Evolutionary conservation across 257 asterid genomes (phyloP).

Genomic region (Mitragyna speciosa): DNA sequence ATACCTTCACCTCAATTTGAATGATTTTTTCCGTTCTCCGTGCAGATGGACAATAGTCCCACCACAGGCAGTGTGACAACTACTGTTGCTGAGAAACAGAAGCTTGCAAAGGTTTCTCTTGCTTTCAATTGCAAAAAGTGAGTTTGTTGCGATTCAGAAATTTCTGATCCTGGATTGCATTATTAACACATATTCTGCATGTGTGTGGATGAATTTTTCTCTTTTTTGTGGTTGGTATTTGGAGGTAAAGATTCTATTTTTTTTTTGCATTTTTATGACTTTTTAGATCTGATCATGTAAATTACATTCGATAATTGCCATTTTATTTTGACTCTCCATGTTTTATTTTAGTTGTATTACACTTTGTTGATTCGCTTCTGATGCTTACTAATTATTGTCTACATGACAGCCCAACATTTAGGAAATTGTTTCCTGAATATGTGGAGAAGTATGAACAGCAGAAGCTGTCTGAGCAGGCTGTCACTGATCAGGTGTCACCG

Average conservation of each 20-base stretch:
- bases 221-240: neutral
- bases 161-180: neutral
- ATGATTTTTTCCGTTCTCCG: neutral
- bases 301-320: neutral
- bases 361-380: neutral
- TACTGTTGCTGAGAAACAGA: constrained; percentile 70
- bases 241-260: neutral
- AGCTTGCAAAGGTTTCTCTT: constrained; percentile 85
- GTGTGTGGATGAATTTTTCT: neutral
- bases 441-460: constrained; percentile 76
- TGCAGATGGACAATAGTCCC: constrained; percentile 91
- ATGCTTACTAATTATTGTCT: constrained; percentile 18
- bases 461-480: constrained; percentile 50
- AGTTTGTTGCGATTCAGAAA: constrained; percentile 26
- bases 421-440: constrained; percentile 82
- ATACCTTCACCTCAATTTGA: neutral
- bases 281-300: neutral
- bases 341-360: neutral
- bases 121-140: constrained; percentile 87
- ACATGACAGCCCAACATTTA: constrained; percentile 61
- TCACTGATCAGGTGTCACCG: constrained; percentile 39
- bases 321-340: neutral
- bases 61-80: constrained; percentile 96
- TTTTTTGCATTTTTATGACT: neutral
- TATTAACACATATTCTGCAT: neutral